Base-by-base conservation (phyloP, 2,329 filamentous ascomycete species). In the Penicillium sp. region DNA sequence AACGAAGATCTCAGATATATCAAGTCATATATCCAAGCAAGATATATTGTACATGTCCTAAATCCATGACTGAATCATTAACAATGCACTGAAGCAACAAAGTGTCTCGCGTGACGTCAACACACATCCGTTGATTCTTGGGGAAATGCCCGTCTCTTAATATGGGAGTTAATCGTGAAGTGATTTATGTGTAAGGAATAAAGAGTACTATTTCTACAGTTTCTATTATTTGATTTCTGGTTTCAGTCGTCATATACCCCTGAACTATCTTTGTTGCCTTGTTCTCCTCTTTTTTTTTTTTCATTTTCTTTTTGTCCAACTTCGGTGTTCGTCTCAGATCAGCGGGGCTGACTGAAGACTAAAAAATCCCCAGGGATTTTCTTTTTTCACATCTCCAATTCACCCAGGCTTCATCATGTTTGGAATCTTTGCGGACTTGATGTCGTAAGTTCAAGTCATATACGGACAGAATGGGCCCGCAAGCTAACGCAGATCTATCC, bases 341-440 rank as follows among this genome's bases (percentile, higher is more conserved):
- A 57, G 45, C 46, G 55, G 50, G 51, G 53, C 53, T 46, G 39
- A 53, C 35, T 53, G 52, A 42, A 43, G 45, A 55, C 32, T 32
- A 40, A 49, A 55, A 53, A 47, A 52, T 31, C 20, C 34, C 35
- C 34, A 39, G 16, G 26, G n/a, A 56, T 50, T 56, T 55, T 53
- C 38, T 58, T 50, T 46, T 26, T 35, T 32, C 31, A 38, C 48
- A 34, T 22, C 47, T 49, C 40, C 34, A 50, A n/a, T 53, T 38
- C n/a, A 50, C 47, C 14, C 38, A 31, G 24, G 24, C 22, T n/a
- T 43, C 67, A 76, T 54, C 75, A 90, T 92, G 88, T 91, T 92
- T 70, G 87, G 89, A 75, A 83, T 91, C 66, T 83, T 92, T 66
- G 85, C 89, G 66, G 89, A 90, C 76, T 79, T 91, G 66, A 79